phyloP scores from a whole-genome alignment of 768 basidiomycete genomes.

The Boletus barrowsii region DNA sequence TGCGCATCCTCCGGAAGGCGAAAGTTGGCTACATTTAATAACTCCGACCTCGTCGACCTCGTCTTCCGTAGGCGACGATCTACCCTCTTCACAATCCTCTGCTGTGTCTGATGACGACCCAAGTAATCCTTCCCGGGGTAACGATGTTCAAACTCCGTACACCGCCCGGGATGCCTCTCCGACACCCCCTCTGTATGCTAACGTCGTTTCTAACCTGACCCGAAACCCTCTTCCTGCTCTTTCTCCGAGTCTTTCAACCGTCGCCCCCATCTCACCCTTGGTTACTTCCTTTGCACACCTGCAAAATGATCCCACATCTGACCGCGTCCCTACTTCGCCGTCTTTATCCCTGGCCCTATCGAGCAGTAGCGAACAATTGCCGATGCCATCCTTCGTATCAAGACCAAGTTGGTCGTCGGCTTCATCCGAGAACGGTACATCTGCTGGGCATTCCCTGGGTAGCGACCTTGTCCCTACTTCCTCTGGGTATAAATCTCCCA shows the following conservation, averaged over 20 bases:
- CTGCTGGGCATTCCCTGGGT: conserved; percentile 10
- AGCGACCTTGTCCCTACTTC: conserved; percentile 11
- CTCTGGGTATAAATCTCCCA: conserved; percentile 19
- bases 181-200: conserved; percentile 26
- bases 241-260: conserved; percentile 11
- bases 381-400: conserved; percentile 12
- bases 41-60: conserved; percentile 26
- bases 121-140: conserved; percentile 2
- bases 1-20: conserved; percentile 22
- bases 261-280: conserved; percentile 3
- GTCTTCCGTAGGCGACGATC: conserved; percentile 22
- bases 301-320: conserved; percentile 14
- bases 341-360: conserved; percentile 14
- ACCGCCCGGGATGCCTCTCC: conserved; percentile 7
- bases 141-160: conserved; percentile 4
- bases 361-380: conserved; percentile 14
- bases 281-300: conserved; percentile 3
- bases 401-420: conserved; percentile 24
- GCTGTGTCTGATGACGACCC: conserved; percentile 4
- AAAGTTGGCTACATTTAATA: conserved; percentile 32
- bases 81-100: conserved; percentile 24
- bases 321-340: conserved; percentile 11
- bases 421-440: conserved; percentile 24
- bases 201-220: conserved; percentile 20
- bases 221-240: conserved; percentile 9